Evolutionary conservation across 2,329 filamentous ascomycete genomes (phyloP), one percentile per base, ranked within the genome.

Genomic region (Orbilia javanica): DNA sequence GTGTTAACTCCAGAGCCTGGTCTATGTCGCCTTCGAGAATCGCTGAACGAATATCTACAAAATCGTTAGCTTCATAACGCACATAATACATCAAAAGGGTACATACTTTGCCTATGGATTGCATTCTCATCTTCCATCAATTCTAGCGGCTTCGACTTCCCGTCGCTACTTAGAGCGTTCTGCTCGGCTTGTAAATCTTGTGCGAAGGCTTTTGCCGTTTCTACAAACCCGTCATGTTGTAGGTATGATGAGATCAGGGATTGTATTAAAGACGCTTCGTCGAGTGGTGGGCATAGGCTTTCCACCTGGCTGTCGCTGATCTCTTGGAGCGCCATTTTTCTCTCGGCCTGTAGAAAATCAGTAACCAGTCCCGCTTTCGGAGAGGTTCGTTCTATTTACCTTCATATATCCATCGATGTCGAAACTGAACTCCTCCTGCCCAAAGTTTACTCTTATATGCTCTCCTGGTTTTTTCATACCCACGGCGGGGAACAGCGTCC

Each of bases 21-120:
- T 98, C 96, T 76, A 99, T 93, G 82, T 99, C 93, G 22, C 96
- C 96, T 76, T 97, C 92, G 1, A 98, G 87, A 55, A 99, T 93
- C 0, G 94, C 92, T 79, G 89, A 88, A 68, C 96, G 90, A 79
- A 98, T 97, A 83, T 90, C 93, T 97, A 82, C 0, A 80, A 62
- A 64, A 81, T 75, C 50, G 22, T 55, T 15, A 67, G 25, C 52
- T 25, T 27, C 22, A 68, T 46, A 34, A 3, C 4, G 8, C 2
- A 7, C n/a, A 44, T 11, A 20, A 15, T 46, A 7, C n/a, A 20
- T 10, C 4, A 5, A 20, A 79, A 13, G 80, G 71, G 31, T 44
- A 84, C 90, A 83, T 86, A 96, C 94, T 90, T 85, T 97, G 94
- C 71, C 96, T 88, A 83, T 94, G 92, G 76, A 93, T 89, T 11